Evolutionary conservation across 2,329 filamentous ascomycete species (phyloP), one percentile per base, ranked within the genome.

Genomic region (Clarireedia sp.): DNA sequence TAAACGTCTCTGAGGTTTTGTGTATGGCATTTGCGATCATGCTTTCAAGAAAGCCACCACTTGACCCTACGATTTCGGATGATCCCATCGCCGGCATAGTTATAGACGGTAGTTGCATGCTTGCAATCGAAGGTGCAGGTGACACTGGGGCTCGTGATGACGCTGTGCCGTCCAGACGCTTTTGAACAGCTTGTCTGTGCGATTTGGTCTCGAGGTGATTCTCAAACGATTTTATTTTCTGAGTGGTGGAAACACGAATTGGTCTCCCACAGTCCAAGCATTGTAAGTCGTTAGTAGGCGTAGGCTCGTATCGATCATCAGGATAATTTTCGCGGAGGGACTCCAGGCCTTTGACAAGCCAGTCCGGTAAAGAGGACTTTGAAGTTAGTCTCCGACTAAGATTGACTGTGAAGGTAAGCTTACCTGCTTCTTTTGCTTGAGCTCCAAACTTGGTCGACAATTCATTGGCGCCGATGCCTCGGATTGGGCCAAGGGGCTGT

Each of bases 1-100:
- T 21, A 19, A 54, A 36, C 5, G 24, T 29, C 2, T 38, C 51
- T 1, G 17, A 40, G 3, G 23, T 54, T 24, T 41, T 36, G 5
- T 41, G 36, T 36, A 54, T 23, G n/a, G 24, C 51, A 23, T 43
- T 49, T 38, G 45, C 45, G 16, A 54, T 49, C 33, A 54, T 49
- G 6, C 16, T 36, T 17, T 54, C 51, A 21, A 54, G 9, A 19
- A 54, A 38, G 2, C 51, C 45, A n/a, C 51, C 51, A 49, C 43
- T 49, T 5, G 45, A 12, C n/a, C 14, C 23, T 2, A 36, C 12
- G 8, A 8, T 36, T 2, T 49, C 51, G 10, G 17, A 8, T 10
- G 37, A 21, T 0, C 5, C 3, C 3, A 17, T 6, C 5, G 19
- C 14, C 41, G 44, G 24, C 9, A 41, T 5, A n/a, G 23, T 12